Evolutionary conservation across 177 flowering plant species (phyloP), one percentile per base, ranked within the genome.

Genomic region (Vitis hybrid): DNA sequence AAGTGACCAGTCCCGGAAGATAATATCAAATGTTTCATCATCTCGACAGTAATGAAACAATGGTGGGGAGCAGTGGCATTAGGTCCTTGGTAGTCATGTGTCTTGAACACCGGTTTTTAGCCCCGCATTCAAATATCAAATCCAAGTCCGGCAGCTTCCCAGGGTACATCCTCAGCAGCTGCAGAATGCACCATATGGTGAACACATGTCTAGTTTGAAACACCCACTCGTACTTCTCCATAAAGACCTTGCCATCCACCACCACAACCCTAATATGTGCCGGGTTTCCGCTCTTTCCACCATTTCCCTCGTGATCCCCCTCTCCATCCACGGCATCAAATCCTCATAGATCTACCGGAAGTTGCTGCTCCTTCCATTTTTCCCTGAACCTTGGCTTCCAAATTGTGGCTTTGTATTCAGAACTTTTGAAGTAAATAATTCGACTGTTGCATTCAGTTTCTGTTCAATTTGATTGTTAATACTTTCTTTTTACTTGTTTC

Each of bases 321-420:
- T 64, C 9, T 51, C 51, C 65, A 33, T 59, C 77, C 77, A 74
- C 2, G 77, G 67, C 33, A 65, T 16, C 22, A 74, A 60, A 50
- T 74, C 77, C 51, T 74, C 77, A 18, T 74, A 51, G 33, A 74
- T 74, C 71, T 73, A 68, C 19, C 62, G 70, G 60, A 66, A 72
- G 62, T 66, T 26, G 29, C 29, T 26, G 29, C 29, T 26, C 29
- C 29, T 26, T 26, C 4, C 29, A 26, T 26, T 26, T 26, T 26
- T 26, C 29, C 29, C 29, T 26, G 29, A 26, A 26, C 29, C 29
- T 26, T 26, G 29, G 29, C 29, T 26, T 26, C 29, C 29, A 26
- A 26, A 26, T 26, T 26, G 29, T 26, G 29, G 29, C 29, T 26
- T 2, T 26, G 29, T 26, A 26, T 26, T 26, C 3, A 26, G 29